A percentile compares a stretch with the other conserved stretches of the same genome.
These are phyloP conservation scores for Russula foetens DNA, from an alignment of 768 basidiomycete species.

Conservation along the genomic window DNA sequence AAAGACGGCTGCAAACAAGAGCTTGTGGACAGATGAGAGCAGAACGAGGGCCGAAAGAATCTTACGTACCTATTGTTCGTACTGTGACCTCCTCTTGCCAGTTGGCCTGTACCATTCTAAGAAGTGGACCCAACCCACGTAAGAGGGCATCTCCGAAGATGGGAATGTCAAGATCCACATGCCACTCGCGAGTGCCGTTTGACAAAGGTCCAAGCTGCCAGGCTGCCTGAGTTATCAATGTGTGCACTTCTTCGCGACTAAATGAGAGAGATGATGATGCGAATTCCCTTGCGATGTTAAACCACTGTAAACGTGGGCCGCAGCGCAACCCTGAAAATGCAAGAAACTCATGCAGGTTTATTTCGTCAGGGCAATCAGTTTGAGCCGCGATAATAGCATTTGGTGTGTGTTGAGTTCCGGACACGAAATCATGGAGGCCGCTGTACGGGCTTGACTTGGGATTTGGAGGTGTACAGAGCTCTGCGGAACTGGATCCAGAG, in stretches of 20 bases:
- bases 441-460: background rate
- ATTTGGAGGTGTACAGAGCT: background rate
- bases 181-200: conserved; percentile 28
- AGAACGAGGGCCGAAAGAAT: background rate
- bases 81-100: conserved; percentile 28
- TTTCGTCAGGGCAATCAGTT: conserved; percentile 30
- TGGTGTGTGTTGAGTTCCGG: conserved; percentile 21
- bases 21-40: background rate
- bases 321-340: conserved; percentile 39
- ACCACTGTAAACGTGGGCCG: conserved; percentile 40
- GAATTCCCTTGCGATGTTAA: conserved; percentile 41
- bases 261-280: conserved; percentile 33
- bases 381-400: conserved; percentile 38
- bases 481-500: background rate
- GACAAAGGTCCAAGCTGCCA: conserved; percentile 33
- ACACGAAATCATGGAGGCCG: background rate
- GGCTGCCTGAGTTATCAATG: conserved; percentile 36
- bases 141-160: conserved; percentile 33
- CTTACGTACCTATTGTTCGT: background rate
- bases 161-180: conserved; percentile 28
- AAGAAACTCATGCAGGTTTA: conserved; percentile 39
- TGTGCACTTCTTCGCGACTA: conserved; percentile 31
- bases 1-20: background rate
- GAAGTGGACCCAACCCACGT: conserved; percentile 28
- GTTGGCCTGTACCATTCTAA: conserved; percentile 31